phyloP scores from a whole-genome alignment of 2,329 filamentous ascomycete species.

The Coniochaeta sp. region DNA sequence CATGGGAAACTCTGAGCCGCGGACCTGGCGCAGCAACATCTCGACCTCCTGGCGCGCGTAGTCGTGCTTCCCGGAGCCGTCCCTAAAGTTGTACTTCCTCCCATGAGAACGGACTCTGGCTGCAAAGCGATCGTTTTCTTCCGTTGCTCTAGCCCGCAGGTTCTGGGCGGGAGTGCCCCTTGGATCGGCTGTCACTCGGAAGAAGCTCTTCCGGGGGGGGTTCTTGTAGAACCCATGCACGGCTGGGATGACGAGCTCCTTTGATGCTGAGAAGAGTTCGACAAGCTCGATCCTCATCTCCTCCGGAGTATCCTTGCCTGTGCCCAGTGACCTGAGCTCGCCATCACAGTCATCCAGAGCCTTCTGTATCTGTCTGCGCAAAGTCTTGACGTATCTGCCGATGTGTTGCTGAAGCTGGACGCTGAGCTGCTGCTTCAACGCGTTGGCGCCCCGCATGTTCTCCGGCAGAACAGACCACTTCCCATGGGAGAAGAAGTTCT shows the following conservation, averaged over 20 bases:
- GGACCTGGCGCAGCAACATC: conserved; percentile 40
- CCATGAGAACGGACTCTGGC: conserved; percentile 41
- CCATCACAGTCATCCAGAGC: conserved; percentile 40
- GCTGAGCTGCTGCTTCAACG: conserved; percentile 41
- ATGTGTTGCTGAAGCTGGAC: conserved; percentile 44
- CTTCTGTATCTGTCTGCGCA: conserved; percentile 43
- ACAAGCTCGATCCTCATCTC: conserved; percentile 48
- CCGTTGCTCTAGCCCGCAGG: conserved; percentile 41
- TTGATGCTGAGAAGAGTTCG: conserved; percentile 43
- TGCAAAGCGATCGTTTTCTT: conserved; percentile 45
- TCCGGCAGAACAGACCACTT: conserved; percentile 41
- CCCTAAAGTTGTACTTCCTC: conserved; percentile 37
- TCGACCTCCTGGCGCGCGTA: conserved; percentile 42
- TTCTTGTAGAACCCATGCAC: conserved; percentile 51
- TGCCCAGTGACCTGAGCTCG: conserved; percentile 42
- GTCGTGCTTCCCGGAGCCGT: conserved; percentile 30
- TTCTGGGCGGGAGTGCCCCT: conserved; percentile 45
- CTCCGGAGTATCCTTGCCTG: conserved; percentile 42
- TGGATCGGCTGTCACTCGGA: conserved; percentile 39
- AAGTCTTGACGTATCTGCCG: conserved; percentile 41
- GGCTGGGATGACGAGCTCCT: conserved; percentile 46
- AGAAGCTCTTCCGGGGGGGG: conserved; percentile 43
- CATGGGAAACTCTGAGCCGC: conserved; percentile 44
- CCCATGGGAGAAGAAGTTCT: conserved; percentile 41
- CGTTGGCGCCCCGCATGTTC: conserved; percentile 37